phyloP scores from a whole-genome alignment of 163 green algal genomes.

The Scenedesmus sp. region DNA sequence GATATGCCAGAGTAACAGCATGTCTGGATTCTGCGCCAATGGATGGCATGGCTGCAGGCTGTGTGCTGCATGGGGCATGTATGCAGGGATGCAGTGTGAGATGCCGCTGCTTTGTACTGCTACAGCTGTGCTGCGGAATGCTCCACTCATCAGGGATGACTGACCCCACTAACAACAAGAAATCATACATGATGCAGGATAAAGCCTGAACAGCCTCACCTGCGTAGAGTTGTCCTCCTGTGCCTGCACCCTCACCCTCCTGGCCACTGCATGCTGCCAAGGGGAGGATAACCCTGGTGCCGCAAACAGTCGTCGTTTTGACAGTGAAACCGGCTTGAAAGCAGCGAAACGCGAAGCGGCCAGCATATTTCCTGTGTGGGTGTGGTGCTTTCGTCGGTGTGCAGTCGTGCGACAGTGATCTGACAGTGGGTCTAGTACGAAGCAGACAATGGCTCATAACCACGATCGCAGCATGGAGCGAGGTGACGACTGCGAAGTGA shows the following conservation, averaged over 20 bases:
- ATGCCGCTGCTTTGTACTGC: background rate
- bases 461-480: background rate
- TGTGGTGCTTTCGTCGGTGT: background rate
- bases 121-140: background rate
- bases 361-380: conserved; percentile 12
- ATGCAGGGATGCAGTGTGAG: background rate
- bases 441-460: background rate
- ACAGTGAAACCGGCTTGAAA: conserved; percentile 1
- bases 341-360: background rate
- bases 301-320: background rate
- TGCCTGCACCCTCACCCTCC: conserved; percentile 29
- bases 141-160: background rate
- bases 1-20: too few species aligned
- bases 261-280: background rate
- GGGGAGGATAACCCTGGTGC: too few species aligned
- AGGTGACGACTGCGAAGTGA: background rate
- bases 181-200: background rate
- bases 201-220: background rate
- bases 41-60: background rate
- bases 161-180: background rate
- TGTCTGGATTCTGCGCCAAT: background rate
- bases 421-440: background rate
- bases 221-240: conserved; percentile 39
- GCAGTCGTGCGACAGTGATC: background rate
- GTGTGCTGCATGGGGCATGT: background rate